Evolutionary conservation across 1,284 basidiomycete species (phyloP).

Genomic region (Xerocomus subilludens): DNA sequence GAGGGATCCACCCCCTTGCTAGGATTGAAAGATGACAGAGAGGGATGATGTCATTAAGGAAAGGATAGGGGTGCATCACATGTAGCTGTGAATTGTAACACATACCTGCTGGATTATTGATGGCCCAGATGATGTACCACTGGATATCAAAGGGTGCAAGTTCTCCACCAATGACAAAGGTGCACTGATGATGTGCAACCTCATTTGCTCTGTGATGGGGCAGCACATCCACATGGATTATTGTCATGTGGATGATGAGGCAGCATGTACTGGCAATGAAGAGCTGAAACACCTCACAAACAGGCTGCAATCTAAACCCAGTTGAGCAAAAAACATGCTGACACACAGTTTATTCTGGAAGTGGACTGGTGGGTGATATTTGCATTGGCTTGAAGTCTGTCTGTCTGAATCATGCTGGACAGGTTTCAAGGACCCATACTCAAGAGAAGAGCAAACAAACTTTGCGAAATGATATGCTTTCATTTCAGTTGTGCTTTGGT

Average conservation of each 20-base stretch:
- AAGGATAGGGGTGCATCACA: no score
- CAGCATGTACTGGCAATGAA: constrained; percentile 55
- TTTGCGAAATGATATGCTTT: constrained; percentile 65
- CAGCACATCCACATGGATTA: constrained; percentile 68
- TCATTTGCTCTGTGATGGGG: constrained; percentile 66
- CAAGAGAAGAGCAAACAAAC: constrained; percentile 63
- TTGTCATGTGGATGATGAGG: constrained; percentile 59
- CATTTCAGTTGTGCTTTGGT: neutral
- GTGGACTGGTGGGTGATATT: constrained; percentile 58
- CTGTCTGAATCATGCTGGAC: neutral
- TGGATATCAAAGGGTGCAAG: constrained; percentile 67
- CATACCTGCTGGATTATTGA: constrained; percentile 67
- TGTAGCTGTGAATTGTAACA: no score
- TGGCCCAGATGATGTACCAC: constrained; percentile 57
- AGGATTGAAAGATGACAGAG: no score
- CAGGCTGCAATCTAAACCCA: constrained; percentile 60
- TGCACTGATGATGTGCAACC: constrained; percentile 72
- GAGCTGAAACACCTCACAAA: constrained; percentile 62
- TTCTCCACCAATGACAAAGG: constrained; percentile 70
- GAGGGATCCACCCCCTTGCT: no score
- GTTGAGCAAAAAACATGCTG: constrained; percentile 64
- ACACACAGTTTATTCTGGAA: constrained; percentile 69
- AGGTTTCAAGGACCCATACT: constrained; percentile 65
- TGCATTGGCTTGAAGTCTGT: neutral
- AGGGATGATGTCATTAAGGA: no score